Conservation (phyloP, 2,329 filamentous ascomycete genomes). For the Thielaviopsis cerberus region DNA sequence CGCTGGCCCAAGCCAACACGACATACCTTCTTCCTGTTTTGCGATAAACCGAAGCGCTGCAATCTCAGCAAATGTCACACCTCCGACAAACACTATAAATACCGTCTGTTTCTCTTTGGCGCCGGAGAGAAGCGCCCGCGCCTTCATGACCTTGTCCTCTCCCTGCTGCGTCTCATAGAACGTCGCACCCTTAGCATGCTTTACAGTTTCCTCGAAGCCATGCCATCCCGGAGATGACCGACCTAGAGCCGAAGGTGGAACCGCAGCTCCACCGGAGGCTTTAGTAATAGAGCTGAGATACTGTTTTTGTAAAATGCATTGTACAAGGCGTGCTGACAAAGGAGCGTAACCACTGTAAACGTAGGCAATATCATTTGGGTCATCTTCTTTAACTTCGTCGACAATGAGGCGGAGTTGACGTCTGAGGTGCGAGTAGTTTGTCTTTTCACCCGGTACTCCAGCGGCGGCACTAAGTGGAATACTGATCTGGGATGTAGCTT, state of each 20-base stretch:
- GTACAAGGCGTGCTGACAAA: slow-evolving; percentile 73
- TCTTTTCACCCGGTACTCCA: slow-evolving; percentile 46
- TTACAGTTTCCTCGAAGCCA: slow-evolving; percentile 81
- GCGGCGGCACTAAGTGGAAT: slow-evolving; percentile 50
- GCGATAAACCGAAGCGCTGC: slow-evolving; percentile 83
- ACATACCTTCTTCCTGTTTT: slow-evolving; percentile 54
- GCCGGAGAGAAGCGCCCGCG: slow-evolving; percentile 63
- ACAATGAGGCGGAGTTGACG: slow-evolving; percentile 78
- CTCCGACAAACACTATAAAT: slow-evolving; percentile 94
- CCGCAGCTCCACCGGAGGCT: slow-evolving; percentile 29
- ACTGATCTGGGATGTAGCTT: slow-evolving; percentile 56
- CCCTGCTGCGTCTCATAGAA: slow-evolving; percentile 87
- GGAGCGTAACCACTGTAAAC: slow-evolving; percentile 96
- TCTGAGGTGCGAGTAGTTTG: slow-evolving; percentile 76
- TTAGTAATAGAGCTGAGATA: slow-evolving; percentile 55
- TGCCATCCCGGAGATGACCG: slow-evolving; percentile 61
- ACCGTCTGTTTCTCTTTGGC: slow-evolving; percentile 62
- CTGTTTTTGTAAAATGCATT: slow-evolving; percentile 82
- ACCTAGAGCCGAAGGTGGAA: slow-evolving; percentile 26
- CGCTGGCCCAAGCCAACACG: not conserved
- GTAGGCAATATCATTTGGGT: slow-evolving; percentile 90
- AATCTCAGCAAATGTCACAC: slow-evolving; percentile 90
- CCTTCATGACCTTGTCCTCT: slow-evolving; percentile 80
- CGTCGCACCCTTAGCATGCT: slow-evolving; percentile 69
- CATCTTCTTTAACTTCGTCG: slow-evolving; percentile 88